Evolutionary conservation across 1,139 yeast genomes (phyloP).

Genomic region (Candida mesenterica): DNA sequence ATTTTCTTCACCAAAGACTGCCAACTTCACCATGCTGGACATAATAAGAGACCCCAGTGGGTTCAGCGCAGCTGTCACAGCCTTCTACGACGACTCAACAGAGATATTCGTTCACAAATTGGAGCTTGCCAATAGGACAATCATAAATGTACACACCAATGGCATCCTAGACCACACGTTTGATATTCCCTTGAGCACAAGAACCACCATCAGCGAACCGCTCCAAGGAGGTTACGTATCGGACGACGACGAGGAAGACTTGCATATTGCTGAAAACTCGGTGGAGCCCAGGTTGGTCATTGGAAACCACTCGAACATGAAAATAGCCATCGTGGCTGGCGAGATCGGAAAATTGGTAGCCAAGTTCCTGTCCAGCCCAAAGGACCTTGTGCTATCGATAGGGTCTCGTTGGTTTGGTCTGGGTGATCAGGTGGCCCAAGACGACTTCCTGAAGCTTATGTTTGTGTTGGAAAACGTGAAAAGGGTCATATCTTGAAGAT

Average conservation of each 20-base stretch:
- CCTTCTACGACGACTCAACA: constrained; percentile 16
- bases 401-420: constrained; percentile 47
- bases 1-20: too few species aligned
- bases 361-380: constrained; percentile 24
- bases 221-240: constrained; percentile 3
- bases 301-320: constrained; percentile 42
- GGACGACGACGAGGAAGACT: constrained; percentile 10
- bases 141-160: constrained; percentile 36
- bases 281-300: constrained; percentile 41
- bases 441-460: constrained; percentile 44
- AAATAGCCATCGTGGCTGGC: constrained; percentile 41
- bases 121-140: constrained; percentile 33
- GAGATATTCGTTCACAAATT: constrained; percentile 35
- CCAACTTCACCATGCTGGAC: constrained; percentile 3
- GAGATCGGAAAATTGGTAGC: constrained; percentile 41
- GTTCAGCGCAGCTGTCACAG: constrained; percentile 20
- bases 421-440: constrained; percentile 30
- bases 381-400: constrained; percentile 36
- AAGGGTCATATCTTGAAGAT: constrained; percentile 14
- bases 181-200: constrained; percentile 40
- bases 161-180: constrained; percentile 45
- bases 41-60: constrained; percentile 19
- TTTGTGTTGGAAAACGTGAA: constrained; percentile 38
- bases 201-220: constrained; percentile 21
- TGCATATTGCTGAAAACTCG: constrained; percentile 22